phyloP scores from a whole-genome alignment of 805 yeast species.

The Torulaspora maleeae region DNA sequence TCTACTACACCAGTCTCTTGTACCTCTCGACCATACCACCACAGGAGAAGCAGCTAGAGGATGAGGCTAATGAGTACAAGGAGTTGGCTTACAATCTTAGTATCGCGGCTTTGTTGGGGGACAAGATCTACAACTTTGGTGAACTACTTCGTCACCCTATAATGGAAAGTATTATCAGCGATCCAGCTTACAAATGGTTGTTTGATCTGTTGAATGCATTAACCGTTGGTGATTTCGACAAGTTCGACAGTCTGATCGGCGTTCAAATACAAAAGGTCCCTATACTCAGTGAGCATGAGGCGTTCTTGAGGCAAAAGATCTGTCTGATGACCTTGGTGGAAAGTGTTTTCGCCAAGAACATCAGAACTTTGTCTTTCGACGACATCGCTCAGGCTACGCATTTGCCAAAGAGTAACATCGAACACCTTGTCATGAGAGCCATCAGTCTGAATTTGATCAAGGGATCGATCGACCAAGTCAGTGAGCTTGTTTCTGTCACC shows the following conservation, averaged over 20 bases:
- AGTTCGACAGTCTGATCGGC: conserved; percentile 50
- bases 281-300: conserved; percentile 51
- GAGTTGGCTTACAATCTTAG: conserved; percentile 69
- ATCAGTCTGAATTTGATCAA: conserved; percentile 74
- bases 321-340: conserved; percentile 90
- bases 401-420: conserved; percentile 62
- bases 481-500: conserved; percentile 67
- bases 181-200: conserved; percentile 60
- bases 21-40: conserved; percentile 68
- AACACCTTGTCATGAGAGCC: conserved; percentile 86
- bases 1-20: conserved; percentile 74
- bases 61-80: conserved; percentile 41
- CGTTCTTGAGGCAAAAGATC: conserved; percentile 81
- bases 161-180: conserved; percentile 46
- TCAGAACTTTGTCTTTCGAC: conserved; percentile 65
- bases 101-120: conserved; percentile 84
- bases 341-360: conserved; percentile 73
- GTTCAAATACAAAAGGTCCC: conserved; percentile 46
- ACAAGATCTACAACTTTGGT: conserved; percentile 90
- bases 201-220: conserved; percentile 62
- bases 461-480: conserved; percentile 89
- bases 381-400: conserved; percentile 72
- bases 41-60: conserved; percentile 23
- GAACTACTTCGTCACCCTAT: conserved; percentile 90
- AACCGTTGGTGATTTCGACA: conserved; percentile 70